These are phyloP conservation scores for Brettanomyces bruxellensis DNA, from an alignment of 805 yeast genomes.

Conservation along the genomic window DNA sequence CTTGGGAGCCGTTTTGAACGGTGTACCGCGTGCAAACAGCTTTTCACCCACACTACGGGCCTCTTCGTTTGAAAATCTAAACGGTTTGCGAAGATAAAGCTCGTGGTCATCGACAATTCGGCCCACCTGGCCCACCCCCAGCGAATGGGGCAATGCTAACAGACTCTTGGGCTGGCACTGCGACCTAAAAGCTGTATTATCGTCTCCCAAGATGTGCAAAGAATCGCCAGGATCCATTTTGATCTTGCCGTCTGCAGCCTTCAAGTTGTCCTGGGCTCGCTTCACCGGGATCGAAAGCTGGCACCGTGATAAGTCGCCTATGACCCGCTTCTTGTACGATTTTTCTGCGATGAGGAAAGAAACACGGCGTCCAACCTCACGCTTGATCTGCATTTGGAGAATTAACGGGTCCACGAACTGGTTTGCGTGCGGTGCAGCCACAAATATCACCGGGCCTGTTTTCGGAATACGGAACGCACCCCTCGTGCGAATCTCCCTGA, in stretches of 20 bases:
- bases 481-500: conserved; percentile 64
- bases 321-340: conserved; percentile 38
- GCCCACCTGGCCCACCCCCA: conserved; percentile 67
- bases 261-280: conserved; percentile 83
- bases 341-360: conserved; percentile 48
- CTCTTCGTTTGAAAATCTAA: conserved; percentile 32
- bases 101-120: conserved; percentile 67
- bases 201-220: conserved; percentile 42
- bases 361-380: conserved; percentile 36
- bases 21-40: conserved; percentile 41
- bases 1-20: conserved; percentile 67
- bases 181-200: conserved; percentile 52
- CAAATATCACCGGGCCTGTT: conserved; percentile 62
- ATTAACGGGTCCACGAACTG: conserved; percentile 75
- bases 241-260: conserved; percentile 58
- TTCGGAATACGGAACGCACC: conserved; percentile 59
- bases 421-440: conserved; percentile 80
- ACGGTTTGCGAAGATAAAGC: conserved; percentile 58
- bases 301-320: conserved; percentile 69
- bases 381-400: conserved; percentile 68
- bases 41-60: conserved; percentile 30
- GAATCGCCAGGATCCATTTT: conserved; percentile 38
- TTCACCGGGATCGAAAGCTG: conserved; percentile 85
- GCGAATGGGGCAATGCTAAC: conserved; percentile 65
- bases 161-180: conserved; percentile 61